These are phyloP conservation scores for Diplodia corticola DNA, from an alignment of 2,329 filamentous ascomycete genomes.

Conservation along the genomic window DNA sequence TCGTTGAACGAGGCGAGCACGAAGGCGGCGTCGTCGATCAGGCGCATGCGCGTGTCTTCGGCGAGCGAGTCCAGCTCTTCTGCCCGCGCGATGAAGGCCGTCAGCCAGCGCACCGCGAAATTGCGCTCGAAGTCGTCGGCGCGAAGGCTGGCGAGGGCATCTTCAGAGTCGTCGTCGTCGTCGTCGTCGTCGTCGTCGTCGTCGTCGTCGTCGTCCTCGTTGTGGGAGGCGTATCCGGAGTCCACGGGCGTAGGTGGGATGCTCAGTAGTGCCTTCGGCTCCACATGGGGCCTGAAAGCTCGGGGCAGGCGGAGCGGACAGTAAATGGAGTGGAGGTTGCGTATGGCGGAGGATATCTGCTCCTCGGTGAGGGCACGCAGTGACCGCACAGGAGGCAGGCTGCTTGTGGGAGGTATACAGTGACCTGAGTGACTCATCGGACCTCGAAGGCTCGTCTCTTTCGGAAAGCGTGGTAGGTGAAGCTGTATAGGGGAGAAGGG, in stretches of 20 bases:
- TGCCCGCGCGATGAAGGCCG: constrained; percentile 33
- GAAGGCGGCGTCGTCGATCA: constrained; percentile 37
- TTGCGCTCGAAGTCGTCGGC: constrained; percentile 37
- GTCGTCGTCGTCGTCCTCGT: constrained; percentile 32
- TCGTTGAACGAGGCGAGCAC: constrained; percentile 31
- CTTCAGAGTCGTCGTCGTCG: constrained; percentile 25
- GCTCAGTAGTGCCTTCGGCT: constrained; percentile 22
- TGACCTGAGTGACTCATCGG: constrained; percentile 32
- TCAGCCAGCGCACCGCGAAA: constrained; percentile 37
- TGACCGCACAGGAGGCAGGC: constrained; percentile 32
- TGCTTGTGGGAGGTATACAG: constrained; percentile 38
- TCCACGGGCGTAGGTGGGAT: constrained; percentile 29
- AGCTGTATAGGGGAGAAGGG: neutral
- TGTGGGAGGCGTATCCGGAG: constrained; percentile 39
- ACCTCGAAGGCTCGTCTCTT: neutral
- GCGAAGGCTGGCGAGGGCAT: constrained; percentile 33
- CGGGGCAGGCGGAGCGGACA: constrained; percentile 37
- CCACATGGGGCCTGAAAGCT: constrained; percentile 24
- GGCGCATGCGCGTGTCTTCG: constrained; percentile 30
- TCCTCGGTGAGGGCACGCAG: constrained; percentile 30
- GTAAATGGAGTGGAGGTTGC: constrained; percentile 34
- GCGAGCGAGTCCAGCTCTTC: constrained; percentile 31
- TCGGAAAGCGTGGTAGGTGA: neutral
- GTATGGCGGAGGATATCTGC: constrained; percentile 30
- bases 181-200: constrained; percentile 24